Evolutionary conservation across 805 yeast genomes (phyloP).

Genomic region (Metschnikowia orientalis): DNA sequence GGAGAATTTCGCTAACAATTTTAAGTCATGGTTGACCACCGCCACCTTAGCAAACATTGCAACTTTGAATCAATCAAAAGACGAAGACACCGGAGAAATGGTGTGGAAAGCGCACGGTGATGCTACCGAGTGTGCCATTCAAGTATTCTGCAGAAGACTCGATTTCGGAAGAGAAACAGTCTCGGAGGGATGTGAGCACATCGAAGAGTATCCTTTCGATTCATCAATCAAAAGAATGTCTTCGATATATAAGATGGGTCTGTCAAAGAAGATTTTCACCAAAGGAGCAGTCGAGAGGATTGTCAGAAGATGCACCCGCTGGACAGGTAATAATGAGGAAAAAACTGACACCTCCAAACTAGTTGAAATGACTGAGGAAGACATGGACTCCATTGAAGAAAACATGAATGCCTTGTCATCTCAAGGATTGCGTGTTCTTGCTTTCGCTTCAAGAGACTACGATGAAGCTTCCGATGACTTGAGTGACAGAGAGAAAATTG

Average conservation of each 20-base stretch:
- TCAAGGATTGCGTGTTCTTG: conserved; percentile 21
- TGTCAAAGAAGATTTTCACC: conserved; percentile 13
- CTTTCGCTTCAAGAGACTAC: conserved; percentile 17
- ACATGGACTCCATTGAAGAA: conserved; percentile 13
- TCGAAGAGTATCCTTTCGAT: conserved; percentile 19
- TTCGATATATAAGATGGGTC: conserved; percentile 14
- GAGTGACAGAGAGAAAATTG: conserved; percentile 17
- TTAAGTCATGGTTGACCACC: conserved; percentile 51
- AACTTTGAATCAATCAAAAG: conserved; percentile 47
- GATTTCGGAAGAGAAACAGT: conserved; percentile 24
- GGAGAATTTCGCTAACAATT: conserved; percentile 22
- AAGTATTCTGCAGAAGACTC: conserved; percentile 19
- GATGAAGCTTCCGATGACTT: conserved; percentile 11
- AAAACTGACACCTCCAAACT: conserved; percentile 15
- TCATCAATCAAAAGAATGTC: conserved; percentile 20
- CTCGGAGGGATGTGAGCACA: conserved; percentile 12
- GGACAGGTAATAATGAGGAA: conserved; percentile 19
- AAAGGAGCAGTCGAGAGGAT: conserved; percentile 21
- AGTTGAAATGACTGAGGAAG: conserved; percentile 16
- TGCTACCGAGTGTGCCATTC: conserved; percentile 20
- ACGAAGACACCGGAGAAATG: conserved; percentile 34
- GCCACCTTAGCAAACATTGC: conserved; percentile 84
- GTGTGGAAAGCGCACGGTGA: conserved; percentile 23
- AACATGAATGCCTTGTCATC: conserved; percentile 20
- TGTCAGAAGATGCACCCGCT: conserved; percentile 16